Evolutionary conservation across 225 moss, liverwort and hornwort species (phyloP).

Genomic region (Bryum argenteum): DNA sequence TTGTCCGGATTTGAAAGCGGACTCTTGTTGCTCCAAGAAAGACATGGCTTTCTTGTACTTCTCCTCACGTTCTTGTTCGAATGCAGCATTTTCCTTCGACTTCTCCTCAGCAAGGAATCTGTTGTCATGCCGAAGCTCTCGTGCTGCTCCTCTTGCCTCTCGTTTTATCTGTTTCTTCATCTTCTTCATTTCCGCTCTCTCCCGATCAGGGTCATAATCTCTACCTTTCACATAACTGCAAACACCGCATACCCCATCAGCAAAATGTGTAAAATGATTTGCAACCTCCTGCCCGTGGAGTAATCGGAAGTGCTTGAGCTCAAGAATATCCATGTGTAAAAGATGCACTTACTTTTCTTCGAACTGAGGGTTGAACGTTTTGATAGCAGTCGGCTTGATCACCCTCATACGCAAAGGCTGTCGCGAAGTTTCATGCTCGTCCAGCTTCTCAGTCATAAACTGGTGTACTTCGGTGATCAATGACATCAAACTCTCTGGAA

Average conservation of each 20-base stretch:
- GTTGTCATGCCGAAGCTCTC: slow-evolving; percentile 93
- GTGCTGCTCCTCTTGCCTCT: slow-evolving; percentile 85
- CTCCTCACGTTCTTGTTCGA: slow-evolving; percentile 78
- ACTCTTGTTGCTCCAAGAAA: slow-evolving; percentile 87
- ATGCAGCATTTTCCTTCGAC: slow-evolving; percentile 53
- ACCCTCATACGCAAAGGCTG: slow-evolving; percentile 83
- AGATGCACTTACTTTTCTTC: slow-evolving; percentile 75
- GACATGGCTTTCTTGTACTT: slow-evolving; percentile 92
- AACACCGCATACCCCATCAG: slow-evolving; percentile 31
- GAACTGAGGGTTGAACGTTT: slow-evolving; percentile 86
- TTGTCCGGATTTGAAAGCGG: slow-evolving; percentile 95
- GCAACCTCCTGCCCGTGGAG: not conserved
- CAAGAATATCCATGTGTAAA: not conserved
- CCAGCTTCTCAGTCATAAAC: slow-evolving; percentile 59
- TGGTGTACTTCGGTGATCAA: slow-evolving; percentile 61
- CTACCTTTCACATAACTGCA: slow-evolving; percentile 68
- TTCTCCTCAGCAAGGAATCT: slow-evolving; percentile 84
- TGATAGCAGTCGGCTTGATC: slow-evolving; percentile 83
- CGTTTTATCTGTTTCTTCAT: slow-evolving; percentile 69
- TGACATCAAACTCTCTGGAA: slow-evolving; percentile 57
- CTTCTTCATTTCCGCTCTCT: slow-evolving; percentile 91
- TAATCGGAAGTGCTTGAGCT: not conserved
- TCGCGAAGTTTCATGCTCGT: slow-evolving; percentile 60
- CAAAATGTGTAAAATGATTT: not conserved
- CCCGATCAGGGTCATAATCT: slow-evolving; percentile 90